Evolutionary conservation across 805 yeast species (phyloP).

Genomic region (Wickerhamomyces canadensis): DNA sequence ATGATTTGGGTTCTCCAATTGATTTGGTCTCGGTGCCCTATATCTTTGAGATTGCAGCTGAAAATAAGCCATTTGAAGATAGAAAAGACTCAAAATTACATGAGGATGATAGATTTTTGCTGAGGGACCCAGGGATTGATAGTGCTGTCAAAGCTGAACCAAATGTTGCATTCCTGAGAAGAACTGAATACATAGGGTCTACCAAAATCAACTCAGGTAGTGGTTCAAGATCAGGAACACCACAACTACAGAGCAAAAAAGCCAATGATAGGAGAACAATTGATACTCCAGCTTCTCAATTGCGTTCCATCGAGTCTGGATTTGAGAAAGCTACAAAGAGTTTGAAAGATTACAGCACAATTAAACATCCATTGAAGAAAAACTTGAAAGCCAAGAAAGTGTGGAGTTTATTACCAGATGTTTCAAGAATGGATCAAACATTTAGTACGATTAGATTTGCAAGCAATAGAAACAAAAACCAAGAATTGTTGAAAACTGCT

Average conservation of each 20-base stretch:
- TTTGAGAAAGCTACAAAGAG: conserved; percentile 58
- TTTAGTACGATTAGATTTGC: conserved; percentile 62
- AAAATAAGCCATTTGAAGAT: not conserved
- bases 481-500: conserved; percentile 40
- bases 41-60: conserved; percentile 45
- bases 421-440: conserved; percentile 80
- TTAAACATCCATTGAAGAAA: conserved; percentile 77
- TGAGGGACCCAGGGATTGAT: conserved; percentile 69
- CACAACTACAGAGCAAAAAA: conserved; percentile 13
- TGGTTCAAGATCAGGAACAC: conserved; percentile 18
- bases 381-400: conserved; percentile 66
- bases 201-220: conserved; percentile 2
- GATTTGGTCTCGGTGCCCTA: conserved; percentile 66
- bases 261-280: conserved; percentile 14
- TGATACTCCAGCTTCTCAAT: conserved; percentile 55
- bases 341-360: conserved; percentile 33
- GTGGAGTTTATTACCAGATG: conserved; percentile 85
- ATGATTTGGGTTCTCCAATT: conserved; percentile 69
- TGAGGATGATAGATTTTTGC: conserved; percentile 68
- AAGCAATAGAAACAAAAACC: conserved; percentile 26
- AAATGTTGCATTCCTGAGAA: conserved; percentile 72
- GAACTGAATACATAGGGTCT: conserved; percentile 76
- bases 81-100: conserved; percentile 44
- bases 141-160: conserved; percentile 31
- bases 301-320: conserved; percentile 68